Conservation (phyloP, 2,329 filamentous ascomycete genomes). For the Beauveria varroae region DNA sequence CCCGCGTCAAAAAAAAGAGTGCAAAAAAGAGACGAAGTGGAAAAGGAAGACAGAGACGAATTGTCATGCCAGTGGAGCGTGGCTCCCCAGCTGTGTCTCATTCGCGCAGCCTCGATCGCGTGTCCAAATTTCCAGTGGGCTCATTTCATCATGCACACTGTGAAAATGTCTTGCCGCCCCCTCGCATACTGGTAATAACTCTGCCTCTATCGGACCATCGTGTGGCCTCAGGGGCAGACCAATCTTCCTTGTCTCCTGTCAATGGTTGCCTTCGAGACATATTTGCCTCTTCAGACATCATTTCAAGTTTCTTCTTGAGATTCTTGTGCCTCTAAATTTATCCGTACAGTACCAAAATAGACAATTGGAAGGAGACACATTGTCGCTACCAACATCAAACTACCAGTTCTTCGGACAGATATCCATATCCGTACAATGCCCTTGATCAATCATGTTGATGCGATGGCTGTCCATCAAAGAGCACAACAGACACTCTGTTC, state of each 20-base stretch:
- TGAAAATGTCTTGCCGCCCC: slow-evolving; percentile 8
- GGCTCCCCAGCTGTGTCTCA: background rate
- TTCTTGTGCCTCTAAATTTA: background rate
- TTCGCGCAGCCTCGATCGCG: background rate
- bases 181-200: background rate
- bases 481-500: background rate
- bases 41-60: background rate
- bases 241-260: background rate
- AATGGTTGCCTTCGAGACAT: background rate
- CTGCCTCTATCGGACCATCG: background rate
- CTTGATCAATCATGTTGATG: background rate
- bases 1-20: background rate
- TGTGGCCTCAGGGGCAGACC: background rate
- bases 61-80: background rate
- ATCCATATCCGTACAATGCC: too few species aligned
- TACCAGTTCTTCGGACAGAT: too few species aligned
- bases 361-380: too few species aligned
- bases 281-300: background rate
- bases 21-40: background rate
- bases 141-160: background rate
- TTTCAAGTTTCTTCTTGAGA: background rate
- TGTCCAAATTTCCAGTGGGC: background rate
- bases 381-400: too few species aligned
- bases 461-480: background rate
- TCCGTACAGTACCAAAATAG: too few species aligned